Percentiles rank a stretch among this genome's conserved stretches.
phyloP scores from a whole-genome alignment of 495 filamentous ascomycete genomes.

The Podospora anserina region DNA sequence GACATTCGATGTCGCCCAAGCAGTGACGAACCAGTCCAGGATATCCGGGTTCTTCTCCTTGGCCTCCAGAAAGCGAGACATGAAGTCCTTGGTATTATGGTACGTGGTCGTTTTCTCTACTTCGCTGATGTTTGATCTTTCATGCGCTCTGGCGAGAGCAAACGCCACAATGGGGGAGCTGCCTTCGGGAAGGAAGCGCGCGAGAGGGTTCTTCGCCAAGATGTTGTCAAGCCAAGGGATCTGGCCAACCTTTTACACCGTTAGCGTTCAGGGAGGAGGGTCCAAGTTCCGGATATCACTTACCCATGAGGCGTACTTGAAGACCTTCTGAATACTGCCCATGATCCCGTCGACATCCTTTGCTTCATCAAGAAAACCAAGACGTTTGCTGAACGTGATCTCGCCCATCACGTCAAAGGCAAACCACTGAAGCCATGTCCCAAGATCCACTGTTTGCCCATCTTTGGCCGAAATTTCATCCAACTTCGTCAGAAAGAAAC shows the following conservation, averaged over 20 bases:
- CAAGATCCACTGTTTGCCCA: conserved; percentile 13
- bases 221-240: conserved; percentile 18
- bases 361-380: conserved; percentile 23
- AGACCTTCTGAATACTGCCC: conserved; percentile 14
- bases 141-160: conserved; percentile 13
- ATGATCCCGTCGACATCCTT: conserved; percentile 22
- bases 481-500: conserved; percentile 14
- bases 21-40: conserved; percentile 34
- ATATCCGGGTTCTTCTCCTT: conserved; percentile 7
- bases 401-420: conserved; percentile 28
- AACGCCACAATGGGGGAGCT: conserved; percentile 12
- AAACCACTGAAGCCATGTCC: conserved; percentile 23
- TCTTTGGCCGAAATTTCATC: not conserved
- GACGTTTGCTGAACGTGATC: conserved; percentile 22
- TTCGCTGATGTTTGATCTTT: conserved; percentile 8
- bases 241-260: conserved; percentile 14
- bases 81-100: conserved; percentile 19
- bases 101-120: not conserved
- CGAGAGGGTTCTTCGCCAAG: conserved; percentile 16
- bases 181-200: conserved; percentile 9
- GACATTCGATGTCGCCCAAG: conserved; percentile 41
- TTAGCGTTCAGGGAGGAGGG: not conserved
- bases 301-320: conserved; percentile 9
- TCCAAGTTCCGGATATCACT: not conserved
- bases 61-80: conserved; percentile 17